Conservation (phyloP, 1,284 basidiomycete genomes). For the Rhizoctonia solani region DNA sequence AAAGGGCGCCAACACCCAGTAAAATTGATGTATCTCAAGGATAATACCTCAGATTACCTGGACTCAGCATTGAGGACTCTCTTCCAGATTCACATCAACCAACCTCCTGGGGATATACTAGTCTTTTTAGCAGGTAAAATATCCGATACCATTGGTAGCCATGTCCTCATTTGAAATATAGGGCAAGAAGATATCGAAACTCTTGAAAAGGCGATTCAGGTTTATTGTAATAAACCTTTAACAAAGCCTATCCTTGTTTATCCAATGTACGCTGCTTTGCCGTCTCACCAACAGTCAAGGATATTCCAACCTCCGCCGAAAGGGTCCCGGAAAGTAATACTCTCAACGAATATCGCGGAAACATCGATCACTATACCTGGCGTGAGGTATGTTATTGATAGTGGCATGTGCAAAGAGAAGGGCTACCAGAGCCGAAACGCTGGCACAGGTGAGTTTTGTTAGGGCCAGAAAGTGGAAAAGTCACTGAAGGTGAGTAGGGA, state of each 20-base stretch:
- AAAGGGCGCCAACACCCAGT: slow-evolving; percentile 95
- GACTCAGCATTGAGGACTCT: slow-evolving; percentile 89
- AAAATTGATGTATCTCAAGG: slow-evolving; percentile 70
- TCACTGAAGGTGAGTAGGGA: slow-evolving; percentile 55
- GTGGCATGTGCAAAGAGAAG: slow-evolving; percentile 95
- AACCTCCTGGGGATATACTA: slow-evolving; percentile 84
- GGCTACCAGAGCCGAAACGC: slow-evolving; percentile 70
- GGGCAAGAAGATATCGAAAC: slow-evolving; percentile 98
- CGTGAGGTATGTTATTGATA: slow-evolving; percentile 93
- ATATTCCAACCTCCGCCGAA: slow-evolving; percentile 75
- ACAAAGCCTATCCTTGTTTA: slow-evolving; percentile 57
- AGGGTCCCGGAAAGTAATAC: slow-evolving; percentile 83
- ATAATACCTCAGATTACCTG: slow-evolving; percentile 81
- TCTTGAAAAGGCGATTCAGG: slow-evolving; percentile 73
- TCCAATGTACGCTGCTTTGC: slow-evolving; percentile 84
- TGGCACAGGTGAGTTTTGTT: slow-evolving; percentile 53
- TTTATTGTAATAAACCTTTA: slow-evolving; percentile 56
- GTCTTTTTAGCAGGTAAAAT: slow-evolving; percentile 84
- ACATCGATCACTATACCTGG: slow-evolving; percentile 98
- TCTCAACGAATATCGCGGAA: slow-evolving; percentile 97
- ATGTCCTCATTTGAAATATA: slow-evolving; percentile 40
- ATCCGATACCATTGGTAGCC: background rate
- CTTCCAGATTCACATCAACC: slow-evolving; percentile 85
- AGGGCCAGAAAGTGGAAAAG: background rate
- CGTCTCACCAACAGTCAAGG: slow-evolving; percentile 74